Evolutionary conservation across 345 rosid species (phyloP).

Genomic region (Noccaea bulbosa): DNA sequence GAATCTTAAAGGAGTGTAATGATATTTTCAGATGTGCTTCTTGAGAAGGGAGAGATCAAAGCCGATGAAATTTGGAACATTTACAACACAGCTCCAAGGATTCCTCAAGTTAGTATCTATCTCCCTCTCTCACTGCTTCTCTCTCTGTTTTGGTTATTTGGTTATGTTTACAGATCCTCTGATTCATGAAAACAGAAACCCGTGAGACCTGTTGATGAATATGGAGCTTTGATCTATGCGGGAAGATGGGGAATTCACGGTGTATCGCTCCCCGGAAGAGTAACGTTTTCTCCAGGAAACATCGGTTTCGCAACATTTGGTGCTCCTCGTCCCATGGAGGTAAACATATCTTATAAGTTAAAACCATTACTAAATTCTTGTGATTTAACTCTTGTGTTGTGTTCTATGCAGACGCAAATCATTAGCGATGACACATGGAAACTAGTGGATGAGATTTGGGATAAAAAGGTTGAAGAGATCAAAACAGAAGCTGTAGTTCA

Average conservation of each 20-base stretch:
- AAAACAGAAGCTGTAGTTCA: slow-evolving; percentile 61
- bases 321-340: slow-evolving; percentile 90
- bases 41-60: slow-evolving; percentile 74
- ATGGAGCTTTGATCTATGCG: slow-evolving; percentile 85
- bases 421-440: slow-evolving; percentile 87
- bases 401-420: slow-evolving; percentile 67
- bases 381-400: background rate
- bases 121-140: background rate
- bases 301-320: slow-evolving; percentile 91
- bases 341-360: slow-evolving; percentile 31
- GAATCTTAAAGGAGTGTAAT: slow-evolving; percentile 12
- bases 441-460: slow-evolving; percentile 81
- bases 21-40: slow-evolving; percentile 66
- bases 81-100: slow-evolving; percentile 68
- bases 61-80: slow-evolving; percentile 86
- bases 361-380: background rate
- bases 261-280: slow-evolving; percentile 85
- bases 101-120: slow-evolving; percentile 64
- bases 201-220: slow-evolving; percentile 76
- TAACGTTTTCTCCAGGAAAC: slow-evolving; percentile 97
- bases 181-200: slow-evolving; percentile 54
- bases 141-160: background rate
- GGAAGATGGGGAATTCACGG: slow-evolving; percentile 97
- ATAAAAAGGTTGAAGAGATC: slow-evolving; percentile 70
- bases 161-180: background rate